phyloP scores from a whole-genome alignment of 2,329 filamentous ascomycete genomes.

The Diaporthe batatas region DNA sequence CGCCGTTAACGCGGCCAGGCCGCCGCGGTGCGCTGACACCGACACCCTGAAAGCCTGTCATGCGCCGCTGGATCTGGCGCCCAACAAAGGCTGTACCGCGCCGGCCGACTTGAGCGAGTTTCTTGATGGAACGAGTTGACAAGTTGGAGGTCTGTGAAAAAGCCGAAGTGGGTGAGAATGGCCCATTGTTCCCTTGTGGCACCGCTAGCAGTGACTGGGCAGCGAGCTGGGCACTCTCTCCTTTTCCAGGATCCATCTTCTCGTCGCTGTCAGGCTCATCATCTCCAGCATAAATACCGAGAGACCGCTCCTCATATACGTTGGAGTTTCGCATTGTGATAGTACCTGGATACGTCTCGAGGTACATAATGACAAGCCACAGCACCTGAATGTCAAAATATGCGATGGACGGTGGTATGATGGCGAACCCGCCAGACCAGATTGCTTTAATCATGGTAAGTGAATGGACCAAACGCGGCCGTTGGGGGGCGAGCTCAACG shows the following conservation, averaged over 20 bases:
- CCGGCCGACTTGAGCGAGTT: slow-evolving; percentile 40
- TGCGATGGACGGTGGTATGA: slow-evolving; percentile 62
- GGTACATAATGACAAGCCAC: slow-evolving; percentile 63
- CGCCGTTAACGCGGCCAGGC: slow-evolving; percentile 41
- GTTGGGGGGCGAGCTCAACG: neutral
- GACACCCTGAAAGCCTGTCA: slow-evolving; percentile 45
- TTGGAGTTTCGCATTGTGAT: slow-evolving; percentile 66
- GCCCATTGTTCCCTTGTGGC: neutral
- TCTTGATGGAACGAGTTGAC: slow-evolving; percentile 42
- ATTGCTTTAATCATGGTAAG: slow-evolving; percentile 50
- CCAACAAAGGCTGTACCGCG: slow-evolving; percentile 49
- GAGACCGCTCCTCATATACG: slow-evolving; percentile 69
- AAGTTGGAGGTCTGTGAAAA: slow-evolving; percentile 28
- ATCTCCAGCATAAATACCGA: slow-evolving; percentile 59
- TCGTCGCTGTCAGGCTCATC: slow-evolving; percentile 20
- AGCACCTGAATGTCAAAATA: slow-evolving; percentile 57
- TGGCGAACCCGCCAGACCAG: slow-evolving; percentile 66
- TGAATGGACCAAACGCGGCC: accelerated
- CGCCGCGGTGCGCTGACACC: slow-evolving; percentile 40
- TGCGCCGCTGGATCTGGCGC: slow-evolving; percentile 47
- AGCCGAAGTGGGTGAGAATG: slow-evolving; percentile 24
- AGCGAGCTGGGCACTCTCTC: slow-evolving; percentile 8
- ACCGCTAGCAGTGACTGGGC: slow-evolving; percentile 22
- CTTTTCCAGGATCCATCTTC: slow-evolving; percentile 7
- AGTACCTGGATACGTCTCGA: slow-evolving; percentile 59